Evolutionary conservation across 768 basidiomycete species (phyloP), one percentile per base, ranked within the genome.

Genomic region (Boletellus ananas): DNA sequence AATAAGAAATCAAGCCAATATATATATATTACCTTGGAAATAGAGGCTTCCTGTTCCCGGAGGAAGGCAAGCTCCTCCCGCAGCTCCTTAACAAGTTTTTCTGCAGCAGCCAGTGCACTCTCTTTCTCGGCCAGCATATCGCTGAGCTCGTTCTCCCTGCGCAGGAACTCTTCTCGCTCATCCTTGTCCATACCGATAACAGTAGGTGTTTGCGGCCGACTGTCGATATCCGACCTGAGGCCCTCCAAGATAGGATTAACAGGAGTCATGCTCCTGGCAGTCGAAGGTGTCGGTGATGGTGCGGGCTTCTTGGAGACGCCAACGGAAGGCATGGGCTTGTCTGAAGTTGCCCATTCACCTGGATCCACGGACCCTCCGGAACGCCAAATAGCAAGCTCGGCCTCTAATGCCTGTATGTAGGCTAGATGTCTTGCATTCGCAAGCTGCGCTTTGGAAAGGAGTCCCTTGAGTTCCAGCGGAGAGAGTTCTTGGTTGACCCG

Each of bases 401-500:
- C 89, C 70, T 99, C 94, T 47, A 99, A 77, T 17, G 90, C 80
- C 27, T 87, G 79, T 56, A 96, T 91, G 65, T 94, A 90, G 58
- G 89, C 83, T 71, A 91, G 80, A 62, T 89, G 87, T 16, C 84
- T 78, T 4, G 87, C 82, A 55, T 92, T 90, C 29, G 93, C 85
- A 29, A 88, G 74, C 57, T 94, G 86, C 1, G 95, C 89, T 71
- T 95, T 96, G 61, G 84, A 83, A 54, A 99, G 77, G 33, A 96
- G 76, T 11, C 82, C 84, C 68, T 98, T 99, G 73, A 99, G 87
- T 64, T 99, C 96, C 43, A 94, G 76, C 2, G 96, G 95, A 3
- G 95, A 91, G 45, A 99, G 80, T 69, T 99, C 96, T 46, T 94
- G 93, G 69, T 99, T 99, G 73, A 99, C 91, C 40, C 96, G 89